Evolutionary conservation across 2,329 filamentous ascomycete genomes (phyloP).

Genomic region (Tolypocladium capitatum): DNA sequence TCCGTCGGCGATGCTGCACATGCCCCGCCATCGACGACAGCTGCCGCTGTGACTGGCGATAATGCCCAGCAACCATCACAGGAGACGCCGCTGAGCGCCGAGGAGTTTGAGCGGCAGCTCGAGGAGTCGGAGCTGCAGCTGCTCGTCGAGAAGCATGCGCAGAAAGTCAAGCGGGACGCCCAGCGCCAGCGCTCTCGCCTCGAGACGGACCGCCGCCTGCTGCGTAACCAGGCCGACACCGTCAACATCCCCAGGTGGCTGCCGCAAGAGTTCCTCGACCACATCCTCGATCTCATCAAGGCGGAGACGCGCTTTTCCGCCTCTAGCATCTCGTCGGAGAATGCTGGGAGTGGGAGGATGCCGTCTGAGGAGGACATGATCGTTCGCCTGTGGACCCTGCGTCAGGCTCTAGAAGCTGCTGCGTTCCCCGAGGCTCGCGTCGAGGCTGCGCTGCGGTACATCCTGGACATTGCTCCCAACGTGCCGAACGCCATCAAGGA

Average conservation of each 20-base stretch:
- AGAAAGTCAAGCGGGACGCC: slow-evolving; percentile 68
- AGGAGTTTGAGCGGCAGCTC: slow-evolving; percentile 80
- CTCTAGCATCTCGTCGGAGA: slow-evolving; percentile 35
- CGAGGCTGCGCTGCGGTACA: slow-evolving; percentile 48
- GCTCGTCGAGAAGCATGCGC: slow-evolving; percentile 70
- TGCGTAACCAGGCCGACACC: slow-evolving; percentile 64
- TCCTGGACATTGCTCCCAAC: slow-evolving; percentile 54
- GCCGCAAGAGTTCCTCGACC: slow-evolving; percentile 62
- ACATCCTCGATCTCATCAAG: slow-evolving; percentile 60
- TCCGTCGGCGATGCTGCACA: slow-evolving; percentile 12
- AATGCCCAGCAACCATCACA: slow-evolving; percentile 5
- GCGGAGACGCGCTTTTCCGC: slow-evolving; percentile 48
- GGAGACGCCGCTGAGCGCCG: slow-evolving; percentile 52
- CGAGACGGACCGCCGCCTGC: slow-evolving; percentile 72
- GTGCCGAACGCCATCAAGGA: slow-evolving; percentile 46
- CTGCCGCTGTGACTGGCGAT: background rate
- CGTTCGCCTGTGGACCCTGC: slow-evolving; percentile 72
- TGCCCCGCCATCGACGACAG: slow-evolving; percentile 6
- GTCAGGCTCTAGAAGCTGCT: slow-evolving; percentile 54
- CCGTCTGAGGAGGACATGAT: slow-evolving; percentile 64
- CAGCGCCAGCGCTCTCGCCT: slow-evolving; percentile 63
- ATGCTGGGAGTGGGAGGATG: slow-evolving; percentile 33
- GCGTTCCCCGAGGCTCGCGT: slow-evolving; percentile 55
- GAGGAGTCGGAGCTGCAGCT: slow-evolving; percentile 84
- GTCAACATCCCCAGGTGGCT: slow-evolving; percentile 69